A percentile compares a stretch with the other conserved stretches of the same genome.
Evolutionary conservation across 2,329 filamentous ascomycete genomes (phyloP).

Genomic region (Salinomyces thailandicus): DNA sequence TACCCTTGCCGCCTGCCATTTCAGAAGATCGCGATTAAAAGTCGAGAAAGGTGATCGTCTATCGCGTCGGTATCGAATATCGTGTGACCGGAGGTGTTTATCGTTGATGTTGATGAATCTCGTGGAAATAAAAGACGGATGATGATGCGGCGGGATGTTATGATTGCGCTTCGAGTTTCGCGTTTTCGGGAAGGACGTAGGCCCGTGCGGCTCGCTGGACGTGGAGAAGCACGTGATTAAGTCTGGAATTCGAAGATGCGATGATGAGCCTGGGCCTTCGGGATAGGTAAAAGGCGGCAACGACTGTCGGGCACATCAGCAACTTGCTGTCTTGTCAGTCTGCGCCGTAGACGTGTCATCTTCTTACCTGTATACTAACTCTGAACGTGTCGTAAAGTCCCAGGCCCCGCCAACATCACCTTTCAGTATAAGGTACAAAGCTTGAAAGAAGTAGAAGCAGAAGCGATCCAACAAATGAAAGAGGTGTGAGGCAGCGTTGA

Average conservation of each 20-base stretch:
- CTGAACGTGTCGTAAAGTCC: no score
- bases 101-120: not conserved
- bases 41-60: not conserved
- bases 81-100: not conserved
- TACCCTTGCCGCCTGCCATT: conserved; percentile 1
- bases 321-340: no score
- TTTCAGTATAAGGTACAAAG: no score
- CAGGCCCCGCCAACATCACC: no score
- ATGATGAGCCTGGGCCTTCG: no score
- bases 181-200: not conserved
- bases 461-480: no score
- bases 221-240: not conserved
- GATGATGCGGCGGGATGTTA: conserved; percentile 1
- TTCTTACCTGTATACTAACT: no score
- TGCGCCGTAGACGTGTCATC: no score
- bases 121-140: not conserved
- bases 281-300: no score
- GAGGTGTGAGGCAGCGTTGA: no score
- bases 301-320: no score
- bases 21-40: not conserved
- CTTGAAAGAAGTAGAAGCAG: no score
- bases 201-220: not conserved
- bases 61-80: not conserved
- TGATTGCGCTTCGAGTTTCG: not conserved
- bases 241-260: not conserved